Conservation (phyloP, 148 eudicot genomes). For the Rhododendron ferrugineum region DNA sequence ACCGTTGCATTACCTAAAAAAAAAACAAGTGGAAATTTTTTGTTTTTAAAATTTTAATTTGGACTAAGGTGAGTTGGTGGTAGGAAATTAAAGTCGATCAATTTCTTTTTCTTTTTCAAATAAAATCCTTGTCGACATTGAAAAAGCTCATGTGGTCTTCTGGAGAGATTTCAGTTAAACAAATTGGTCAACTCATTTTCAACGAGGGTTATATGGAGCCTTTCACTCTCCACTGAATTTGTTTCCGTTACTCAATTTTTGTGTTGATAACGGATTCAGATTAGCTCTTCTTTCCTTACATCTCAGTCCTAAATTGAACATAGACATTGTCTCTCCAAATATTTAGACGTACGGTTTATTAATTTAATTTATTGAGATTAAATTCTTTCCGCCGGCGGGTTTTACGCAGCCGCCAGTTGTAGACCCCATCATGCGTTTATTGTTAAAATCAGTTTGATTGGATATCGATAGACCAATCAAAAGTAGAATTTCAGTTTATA, state of each 20-base stretch:
- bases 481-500: too few species aligned
- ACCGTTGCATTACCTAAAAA: background rate
- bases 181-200: background rate
- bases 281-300: background rate
- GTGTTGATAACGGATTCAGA: background rate
- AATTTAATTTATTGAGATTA: too few species aligned
- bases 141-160: background rate
- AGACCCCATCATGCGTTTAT: too few species aligned
- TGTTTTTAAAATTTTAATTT: background rate
- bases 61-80: background rate
- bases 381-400: too few species aligned
- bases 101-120: background rate
- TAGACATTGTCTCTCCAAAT: too few species aligned
- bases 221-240: background rate
- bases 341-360: too few species aligned
- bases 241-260: background rate
- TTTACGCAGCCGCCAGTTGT: too few species aligned
- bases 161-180: background rate
- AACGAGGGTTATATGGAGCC: background rate
- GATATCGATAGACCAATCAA: too few species aligned
- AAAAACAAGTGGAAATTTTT: background rate
- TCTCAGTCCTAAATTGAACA: background rate
- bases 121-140: constrained; percentile 11
- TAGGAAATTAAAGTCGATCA: background rate
- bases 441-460: too few species aligned